These are phyloP conservation scores for Fusarium marasasianum DNA, from an alignment of 2,329 filamentous ascomycete species.

Conservation along the genomic window DNA sequence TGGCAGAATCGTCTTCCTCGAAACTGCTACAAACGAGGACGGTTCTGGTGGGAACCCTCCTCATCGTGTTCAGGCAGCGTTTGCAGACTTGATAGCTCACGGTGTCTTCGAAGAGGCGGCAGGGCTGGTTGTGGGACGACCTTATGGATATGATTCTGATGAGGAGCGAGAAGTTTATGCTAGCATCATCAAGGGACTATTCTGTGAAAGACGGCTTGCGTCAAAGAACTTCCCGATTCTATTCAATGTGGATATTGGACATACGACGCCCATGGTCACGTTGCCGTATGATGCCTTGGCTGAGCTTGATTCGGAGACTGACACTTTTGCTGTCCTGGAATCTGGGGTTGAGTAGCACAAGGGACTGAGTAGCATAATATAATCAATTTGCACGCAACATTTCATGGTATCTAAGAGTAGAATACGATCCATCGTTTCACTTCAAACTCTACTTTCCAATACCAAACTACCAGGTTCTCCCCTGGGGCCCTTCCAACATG, in stretches of 20 bases:
- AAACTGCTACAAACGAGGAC: conserved; percentile 51
- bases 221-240: conserved; percentile 51
- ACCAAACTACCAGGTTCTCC: not conserved
- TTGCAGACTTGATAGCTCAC: conserved; percentile 54
- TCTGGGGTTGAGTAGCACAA: conserved; percentile 19
- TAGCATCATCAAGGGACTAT: conserved; percentile 43
- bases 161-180: conserved; percentile 44
- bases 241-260: conserved; percentile 55
- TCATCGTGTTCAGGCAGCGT: conserved; percentile 44
- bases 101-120: conserved; percentile 54
- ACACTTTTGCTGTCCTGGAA: conserved; percentile 48
- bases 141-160: conserved; percentile 52
- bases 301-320: conserved; percentile 50
- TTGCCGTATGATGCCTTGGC: conserved; percentile 52
- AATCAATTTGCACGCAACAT: rapidly evolving
- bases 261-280: conserved; percentile 54
- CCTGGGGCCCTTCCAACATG: not conserved
- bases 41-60: conserved; percentile 30
- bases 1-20: conserved; percentile 52
- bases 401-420: not conserved
- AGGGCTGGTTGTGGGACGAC: conserved; percentile 54
- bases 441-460: not conserved
- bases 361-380: no score
- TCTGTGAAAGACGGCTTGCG: conserved; percentile 49
- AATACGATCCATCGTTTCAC: no score